Evolutionary conservation across 148 eudicot genomes (phyloP).

Genomic region (Fagopyrum homotropicum): DNA sequence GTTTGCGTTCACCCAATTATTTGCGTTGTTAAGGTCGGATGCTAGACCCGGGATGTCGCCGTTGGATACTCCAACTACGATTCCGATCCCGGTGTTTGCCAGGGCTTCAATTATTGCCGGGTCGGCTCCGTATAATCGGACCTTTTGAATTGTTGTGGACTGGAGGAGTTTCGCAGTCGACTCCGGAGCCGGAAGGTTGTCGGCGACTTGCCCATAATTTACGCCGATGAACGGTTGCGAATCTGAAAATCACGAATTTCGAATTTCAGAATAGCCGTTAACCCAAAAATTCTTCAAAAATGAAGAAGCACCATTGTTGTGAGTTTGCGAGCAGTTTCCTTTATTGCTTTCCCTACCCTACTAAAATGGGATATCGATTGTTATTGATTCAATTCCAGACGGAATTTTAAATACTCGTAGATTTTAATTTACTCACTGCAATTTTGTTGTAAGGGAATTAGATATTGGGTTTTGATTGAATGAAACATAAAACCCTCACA

Average conservation of each 20-base stretch:
- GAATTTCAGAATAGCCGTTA: too few relatives aligned
- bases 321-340: slow-evolving; percentile 1
- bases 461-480: background rate
- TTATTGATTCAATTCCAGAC: too few relatives aligned
- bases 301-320: background rate
- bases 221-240: slow-evolving; percentile 44
- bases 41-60: slow-evolving; percentile 44
- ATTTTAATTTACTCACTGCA: too few relatives aligned
- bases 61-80: slow-evolving; percentile 40
- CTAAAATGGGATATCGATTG: background rate
- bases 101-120: slow-evolving; percentile 39
- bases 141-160: slow-evolving; percentile 35
- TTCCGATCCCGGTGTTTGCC: slow-evolving; percentile 39
- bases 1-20: slow-evolving; percentile 33
- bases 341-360: background rate
- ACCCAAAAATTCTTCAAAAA: too few relatives aligned
- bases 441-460: too few relatives aligned
- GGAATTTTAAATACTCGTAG: too few relatives aligned
- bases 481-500: background rate
- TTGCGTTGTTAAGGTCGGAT: slow-evolving; percentile 32
- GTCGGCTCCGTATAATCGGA: slow-evolving; percentile 44
- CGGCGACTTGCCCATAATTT: slow-evolving; percentile 55
- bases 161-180: slow-evolving; percentile 33
- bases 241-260: slow-evolving; percentile 10
- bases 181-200: slow-evolving; percentile 53